Percentiles rank a stretch among this genome's conserved stretches.
Evolutionary conservation across 208 protist genomes (phyloP).

Genomic region (Porcisia hertigi): DNA sequence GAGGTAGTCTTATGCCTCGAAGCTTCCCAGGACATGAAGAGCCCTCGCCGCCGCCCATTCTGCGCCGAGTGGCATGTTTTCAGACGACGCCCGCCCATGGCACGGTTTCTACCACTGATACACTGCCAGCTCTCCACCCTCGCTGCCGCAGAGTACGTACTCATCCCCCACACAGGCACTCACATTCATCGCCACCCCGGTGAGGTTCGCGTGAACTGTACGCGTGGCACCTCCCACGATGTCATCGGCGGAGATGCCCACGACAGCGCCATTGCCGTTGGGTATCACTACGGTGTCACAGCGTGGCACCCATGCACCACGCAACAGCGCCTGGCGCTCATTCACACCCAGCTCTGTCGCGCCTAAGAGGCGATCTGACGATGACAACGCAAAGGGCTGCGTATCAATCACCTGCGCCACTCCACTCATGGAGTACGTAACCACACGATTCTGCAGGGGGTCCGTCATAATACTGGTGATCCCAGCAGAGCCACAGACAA

Average conservation of each 20-base stretch:
- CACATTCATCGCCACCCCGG: conserved; percentile 28
- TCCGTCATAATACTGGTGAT: conserved; percentile 38
- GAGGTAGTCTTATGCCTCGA: neutral
- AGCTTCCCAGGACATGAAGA: neutral
- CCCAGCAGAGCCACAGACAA: conserved; percentile 35
- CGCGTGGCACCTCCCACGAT: conserved; percentile 22
- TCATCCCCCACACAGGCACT: conserved; percentile 35
- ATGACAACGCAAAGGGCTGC: conserved; percentile 71
- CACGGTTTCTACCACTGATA: conserved; percentile 26
- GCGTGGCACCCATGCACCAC: conserved; percentile 37
- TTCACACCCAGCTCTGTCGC: conserved; percentile 35
- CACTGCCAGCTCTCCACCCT: conserved; percentile 32
- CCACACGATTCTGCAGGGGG: conserved; percentile 24
- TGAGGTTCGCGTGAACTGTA: conserved; percentile 7
- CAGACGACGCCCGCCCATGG: neutral
- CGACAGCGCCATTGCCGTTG: conserved; percentile 27
- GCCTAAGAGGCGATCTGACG: conserved; percentile 48
- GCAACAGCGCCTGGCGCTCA: conserved; percentile 41
- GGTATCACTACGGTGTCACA: conserved; percentile 30
- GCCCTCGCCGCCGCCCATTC: neutral
- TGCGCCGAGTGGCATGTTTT: neutral
- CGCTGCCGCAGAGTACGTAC: conserved; percentile 39
- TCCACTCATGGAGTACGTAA: conserved; percentile 62
- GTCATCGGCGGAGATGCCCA: conserved; percentile 15
- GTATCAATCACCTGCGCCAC: conserved; percentile 49